Percentiles rank a stretch among this genome's conserved stretches.
Evolutionary conservation across 345 rosid species (phyloP).

Genomic region (Aethionema arabicum): DNA sequence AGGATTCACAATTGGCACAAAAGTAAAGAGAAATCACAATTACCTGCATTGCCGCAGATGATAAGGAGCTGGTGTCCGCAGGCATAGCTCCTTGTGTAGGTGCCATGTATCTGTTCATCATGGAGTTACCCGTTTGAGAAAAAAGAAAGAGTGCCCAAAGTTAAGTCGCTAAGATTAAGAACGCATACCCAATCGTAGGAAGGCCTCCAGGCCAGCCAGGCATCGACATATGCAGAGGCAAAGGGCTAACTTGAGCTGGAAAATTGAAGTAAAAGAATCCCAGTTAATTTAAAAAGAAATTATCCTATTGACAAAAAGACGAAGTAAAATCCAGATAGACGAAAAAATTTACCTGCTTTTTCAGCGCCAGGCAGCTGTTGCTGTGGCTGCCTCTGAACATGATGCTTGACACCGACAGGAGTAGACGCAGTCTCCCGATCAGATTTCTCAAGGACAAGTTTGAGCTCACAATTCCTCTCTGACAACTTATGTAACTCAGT

Average conservation of each 20-base stretch:
- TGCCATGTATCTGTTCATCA: constrained; percentile 67
- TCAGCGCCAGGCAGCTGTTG: constrained; percentile 48
- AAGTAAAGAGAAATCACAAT: background rate
- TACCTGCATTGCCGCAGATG: constrained; percentile 86
- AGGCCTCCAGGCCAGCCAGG: constrained; percentile 93
- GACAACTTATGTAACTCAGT: constrained; percentile 49
- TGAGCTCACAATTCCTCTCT: constrained; percentile 67
- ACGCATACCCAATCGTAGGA: constrained; percentile 90
- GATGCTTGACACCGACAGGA: constrained; percentile 44
- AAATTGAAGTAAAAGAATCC: background rate
- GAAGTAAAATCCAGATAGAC: background rate
- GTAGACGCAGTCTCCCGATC: constrained; percentile 30
- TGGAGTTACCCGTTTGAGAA: constrained; percentile 28
- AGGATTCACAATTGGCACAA: background rate
- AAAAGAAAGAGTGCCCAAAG: background rate
- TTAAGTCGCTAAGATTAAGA: background rate
- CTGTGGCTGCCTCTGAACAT: constrained; percentile 51
- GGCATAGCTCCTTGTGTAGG: constrained; percentile 90
- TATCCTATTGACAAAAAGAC: background rate
- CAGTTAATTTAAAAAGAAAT: background rate
- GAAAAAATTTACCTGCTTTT: constrained; percentile 49
- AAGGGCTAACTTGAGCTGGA: constrained; percentile 65
- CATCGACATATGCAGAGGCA: constrained; percentile 72
- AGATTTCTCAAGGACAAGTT: constrained; percentile 75
- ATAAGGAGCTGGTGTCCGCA: constrained; percentile 63